Percentiles rank a stretch among this genome's conserved stretches.
These are phyloP conservation scores for Pugionium cornutum DNA, from an alignment of 345 rosid species.

Conservation along the genomic window DNA sequence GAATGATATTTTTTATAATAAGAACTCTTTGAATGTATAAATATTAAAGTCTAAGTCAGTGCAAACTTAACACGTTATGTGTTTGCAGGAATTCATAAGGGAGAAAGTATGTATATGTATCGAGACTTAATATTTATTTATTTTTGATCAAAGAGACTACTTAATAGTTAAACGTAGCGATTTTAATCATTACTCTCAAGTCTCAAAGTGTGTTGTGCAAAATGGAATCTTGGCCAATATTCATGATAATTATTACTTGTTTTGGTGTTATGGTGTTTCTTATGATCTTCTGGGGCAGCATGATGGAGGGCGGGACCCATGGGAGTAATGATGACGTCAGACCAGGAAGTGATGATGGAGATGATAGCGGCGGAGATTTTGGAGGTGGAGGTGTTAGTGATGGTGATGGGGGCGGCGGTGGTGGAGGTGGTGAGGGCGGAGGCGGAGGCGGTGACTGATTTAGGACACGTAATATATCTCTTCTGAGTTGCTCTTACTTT, in stretches of 20 bases:
- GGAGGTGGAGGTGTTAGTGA: neutral
- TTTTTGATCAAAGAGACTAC: no score
- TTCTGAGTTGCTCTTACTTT: neutral
- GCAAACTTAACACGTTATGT: neutral
- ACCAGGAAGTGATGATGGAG: neutral
- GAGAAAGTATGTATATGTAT: neutral
- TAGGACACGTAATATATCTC: neutral
- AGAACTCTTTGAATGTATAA: neutral
- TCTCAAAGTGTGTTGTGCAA: neutral
- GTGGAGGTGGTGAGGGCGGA: neutral
- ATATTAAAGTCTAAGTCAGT: neutral
- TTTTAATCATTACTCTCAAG: neutral
- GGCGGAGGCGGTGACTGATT: neutral
- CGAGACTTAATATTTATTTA: neutral
- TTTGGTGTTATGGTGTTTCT: neutral
- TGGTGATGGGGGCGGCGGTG: neutral
- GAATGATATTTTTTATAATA: no score
- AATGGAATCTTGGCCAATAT: neutral
- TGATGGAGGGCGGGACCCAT: no score
- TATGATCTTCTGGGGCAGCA: no score
- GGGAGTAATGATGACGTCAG: no score
- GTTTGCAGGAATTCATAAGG: neutral
- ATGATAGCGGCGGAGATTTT: neutral
- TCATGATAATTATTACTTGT: neutral
- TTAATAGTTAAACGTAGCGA: neutral